These are phyloP conservation scores for Sporothrix dimorphospora DNA, from an alignment of 2,329 filamentous ascomycete species.

Conservation along the genomic window DNA sequence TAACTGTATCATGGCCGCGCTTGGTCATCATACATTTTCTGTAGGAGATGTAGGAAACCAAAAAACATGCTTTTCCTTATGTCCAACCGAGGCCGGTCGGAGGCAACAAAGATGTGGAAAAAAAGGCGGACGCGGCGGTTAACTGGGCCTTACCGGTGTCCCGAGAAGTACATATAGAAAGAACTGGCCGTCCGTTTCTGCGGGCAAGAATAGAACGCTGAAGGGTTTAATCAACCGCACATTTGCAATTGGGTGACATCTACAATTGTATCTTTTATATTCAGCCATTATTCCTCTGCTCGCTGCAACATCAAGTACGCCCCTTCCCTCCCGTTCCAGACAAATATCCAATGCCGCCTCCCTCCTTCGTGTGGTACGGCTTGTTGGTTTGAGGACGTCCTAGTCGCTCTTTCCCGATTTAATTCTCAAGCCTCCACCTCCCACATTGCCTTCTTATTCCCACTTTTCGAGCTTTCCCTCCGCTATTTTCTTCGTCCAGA, in stretches of 20 bases:
- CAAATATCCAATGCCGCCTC: not conserved
- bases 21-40: constrained; percentile 11
- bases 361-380: not conserved
- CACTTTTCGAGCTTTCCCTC: not conserved
- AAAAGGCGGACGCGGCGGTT: not conserved
- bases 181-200: not conserved
- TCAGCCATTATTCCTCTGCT: not conserved
- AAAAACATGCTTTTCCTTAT: not conserved
- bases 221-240: constrained; percentile 1
- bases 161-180: constrained; percentile 11
- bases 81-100: not conserved
- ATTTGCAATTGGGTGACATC: not conserved
- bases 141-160: constrained; percentile 4
- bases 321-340: not conserved
- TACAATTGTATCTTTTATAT: not conserved
- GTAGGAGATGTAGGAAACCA: not conserved
- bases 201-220: not conserved
- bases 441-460: not conserved
- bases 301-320: constrained; percentile 11
- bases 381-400: not conserved
- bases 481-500: not conserved
- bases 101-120: not conserved
- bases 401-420: not conserved
- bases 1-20: not conserved
- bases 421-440: not conserved